These are phyloP conservation scores for Chlorella variabilis DNA, from an alignment of 163 green algal species.

Conservation along the genomic window DNA sequence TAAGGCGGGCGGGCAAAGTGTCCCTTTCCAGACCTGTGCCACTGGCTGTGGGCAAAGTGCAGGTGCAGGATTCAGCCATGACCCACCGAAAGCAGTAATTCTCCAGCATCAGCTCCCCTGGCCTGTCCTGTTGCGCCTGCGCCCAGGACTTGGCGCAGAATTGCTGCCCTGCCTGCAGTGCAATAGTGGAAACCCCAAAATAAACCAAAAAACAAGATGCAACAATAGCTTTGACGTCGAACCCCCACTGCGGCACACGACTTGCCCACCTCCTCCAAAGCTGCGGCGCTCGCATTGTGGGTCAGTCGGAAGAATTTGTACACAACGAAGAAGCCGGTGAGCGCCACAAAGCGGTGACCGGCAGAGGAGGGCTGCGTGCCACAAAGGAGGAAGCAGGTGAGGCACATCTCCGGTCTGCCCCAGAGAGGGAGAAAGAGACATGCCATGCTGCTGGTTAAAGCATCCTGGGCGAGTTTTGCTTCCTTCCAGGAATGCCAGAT, in stretches of 20 bases:
- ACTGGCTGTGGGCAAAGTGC: no score
- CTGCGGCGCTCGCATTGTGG: constrained; percentile 28
- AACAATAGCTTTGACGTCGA: not conserved
- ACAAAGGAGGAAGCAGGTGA: not conserved
- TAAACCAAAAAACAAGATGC: no score
- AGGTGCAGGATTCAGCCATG: not conserved
- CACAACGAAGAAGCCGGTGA: constrained; percentile 68
- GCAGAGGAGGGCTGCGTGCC: constrained; percentile 49
- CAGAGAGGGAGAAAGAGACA: no score
- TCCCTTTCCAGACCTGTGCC: no score
- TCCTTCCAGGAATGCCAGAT: no score
- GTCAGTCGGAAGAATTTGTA: constrained; percentile 59
- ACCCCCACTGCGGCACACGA: not conserved
- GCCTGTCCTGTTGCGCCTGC: constrained; percentile 5
- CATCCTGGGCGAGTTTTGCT: no score
- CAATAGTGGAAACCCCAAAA: not conserved
- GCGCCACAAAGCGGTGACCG: constrained; percentile 47
- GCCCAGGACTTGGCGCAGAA: constrained; percentile 55
- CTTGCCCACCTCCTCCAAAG: constrained; percentile 29
- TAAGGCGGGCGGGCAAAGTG: no score
- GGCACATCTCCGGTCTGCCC: not conserved
- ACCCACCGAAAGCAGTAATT: constrained; percentile 63
- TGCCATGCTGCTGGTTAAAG: no score
- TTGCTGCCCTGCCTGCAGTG: not conserved
- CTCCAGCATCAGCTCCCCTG: constrained; percentile 55